These are phyloP conservation scores for Calonectria crousiana DNA, from an alignment of 2,329 filamentous ascomycete genomes.

Conservation along the genomic window DNA sequence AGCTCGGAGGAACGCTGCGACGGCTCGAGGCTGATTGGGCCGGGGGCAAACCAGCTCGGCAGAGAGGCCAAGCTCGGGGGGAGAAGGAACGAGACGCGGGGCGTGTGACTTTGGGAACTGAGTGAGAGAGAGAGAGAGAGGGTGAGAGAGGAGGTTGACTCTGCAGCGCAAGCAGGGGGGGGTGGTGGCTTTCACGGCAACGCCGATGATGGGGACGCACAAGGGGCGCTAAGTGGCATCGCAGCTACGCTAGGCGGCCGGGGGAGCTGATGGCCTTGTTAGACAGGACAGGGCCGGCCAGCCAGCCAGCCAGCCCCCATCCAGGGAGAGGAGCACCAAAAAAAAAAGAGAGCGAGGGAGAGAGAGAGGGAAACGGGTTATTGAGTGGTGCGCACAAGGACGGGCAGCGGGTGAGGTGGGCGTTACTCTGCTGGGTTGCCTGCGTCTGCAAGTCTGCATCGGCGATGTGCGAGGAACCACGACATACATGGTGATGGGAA, in stretches of 20 bases:
- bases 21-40: conserved; percentile 2
- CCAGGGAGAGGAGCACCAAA: too few species aligned
- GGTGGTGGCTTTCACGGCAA: conserved; percentile 26
- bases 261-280: conserved; percentile 38
- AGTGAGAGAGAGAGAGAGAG: background rate
- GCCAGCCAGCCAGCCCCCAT: background rate
- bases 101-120: background rate
- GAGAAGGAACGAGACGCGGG: background rate
- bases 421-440: conserved; percentile 8
- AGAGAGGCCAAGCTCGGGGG: background rate
- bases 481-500: background rate
- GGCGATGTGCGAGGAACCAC: conserved; percentile 23
- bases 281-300: conserved; percentile 1
- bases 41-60: background rate
- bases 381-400: background rate
- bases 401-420: background rate
- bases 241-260: conserved; percentile 36
- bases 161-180: conserved; percentile 4
- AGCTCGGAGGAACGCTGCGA: background rate
- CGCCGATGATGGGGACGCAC: conserved; percentile 26
- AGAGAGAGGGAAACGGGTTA: background rate
- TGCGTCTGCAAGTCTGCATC: conserved; percentile 15
- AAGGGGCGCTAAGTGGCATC: conserved; percentile 23
- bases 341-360: background rate
- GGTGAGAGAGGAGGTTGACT: background rate